Evolutionary conservation across 139 green algal genomes (phyloP).

Genomic region (Volvox africanus): DNA sequence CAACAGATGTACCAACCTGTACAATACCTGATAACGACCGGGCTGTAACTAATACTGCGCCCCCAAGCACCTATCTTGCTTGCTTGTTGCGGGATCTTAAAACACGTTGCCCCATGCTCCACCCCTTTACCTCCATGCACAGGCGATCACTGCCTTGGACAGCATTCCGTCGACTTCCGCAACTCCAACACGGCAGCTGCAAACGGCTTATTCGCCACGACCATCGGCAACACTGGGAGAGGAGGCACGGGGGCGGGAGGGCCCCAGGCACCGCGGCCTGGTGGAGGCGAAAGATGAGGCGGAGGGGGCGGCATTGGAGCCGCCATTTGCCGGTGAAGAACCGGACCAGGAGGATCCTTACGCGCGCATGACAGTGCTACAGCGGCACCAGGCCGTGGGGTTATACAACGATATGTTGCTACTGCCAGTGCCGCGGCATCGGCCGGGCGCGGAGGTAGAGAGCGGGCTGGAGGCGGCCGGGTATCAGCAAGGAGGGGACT

Average conservation of each 20-base stretch:
- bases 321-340: background rate
- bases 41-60: too few species aligned
- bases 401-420: conserved; percentile 23
- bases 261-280: background rate
- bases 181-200: too few species aligned
- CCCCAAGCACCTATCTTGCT: too few species aligned
- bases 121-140: background rate
- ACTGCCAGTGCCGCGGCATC: conserved; percentile 5
- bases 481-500: background rate
- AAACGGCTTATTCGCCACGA: too few species aligned
- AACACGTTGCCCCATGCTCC: background rate
- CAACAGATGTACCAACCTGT: too few species aligned
- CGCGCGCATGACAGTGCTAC: conserved; percentile 1
- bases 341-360: background rate
- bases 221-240: too few species aligned
- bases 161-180: background rate
- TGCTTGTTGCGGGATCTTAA: too few species aligned
- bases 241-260: background rate
- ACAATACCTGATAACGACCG: too few species aligned
- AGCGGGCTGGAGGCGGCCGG: background rate
- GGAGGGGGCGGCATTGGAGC: background rate
- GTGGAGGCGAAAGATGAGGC: background rate
- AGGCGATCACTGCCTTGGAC: too few species aligned
- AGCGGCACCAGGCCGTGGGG: conserved; percentile 21
- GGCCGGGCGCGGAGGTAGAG: background rate